These are phyloP conservation scores for Amphibolis antarctica DNA, from an alignment of 106 monocot genomes.

Conservation along the genomic window DNA sequence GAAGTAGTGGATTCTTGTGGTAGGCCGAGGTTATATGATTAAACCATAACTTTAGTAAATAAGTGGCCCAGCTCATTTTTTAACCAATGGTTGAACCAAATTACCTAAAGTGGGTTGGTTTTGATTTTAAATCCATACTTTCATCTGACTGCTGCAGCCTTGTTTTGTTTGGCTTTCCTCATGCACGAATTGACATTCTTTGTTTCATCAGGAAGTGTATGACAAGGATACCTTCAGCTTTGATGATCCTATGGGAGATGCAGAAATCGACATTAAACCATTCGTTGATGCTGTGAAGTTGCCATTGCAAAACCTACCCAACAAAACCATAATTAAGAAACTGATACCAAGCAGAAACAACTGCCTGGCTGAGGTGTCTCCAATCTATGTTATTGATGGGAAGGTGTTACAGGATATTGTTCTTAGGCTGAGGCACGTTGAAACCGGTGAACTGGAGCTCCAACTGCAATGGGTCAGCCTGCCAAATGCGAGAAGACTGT, in stretches of 20 bases:
- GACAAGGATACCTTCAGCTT: slow-evolving; percentile 39
- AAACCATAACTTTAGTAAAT: too few relatives aligned
- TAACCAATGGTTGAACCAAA: too few relatives aligned
- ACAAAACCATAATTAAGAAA: slow-evolving; percentile 10
- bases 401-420: slow-evolving; percentile 13
- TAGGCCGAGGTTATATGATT: too few relatives aligned
- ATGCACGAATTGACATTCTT: too few relatives aligned
- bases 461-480: slow-evolving; percentile 21
- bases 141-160: too few relatives aligned
- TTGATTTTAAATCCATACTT: too few relatives aligned
- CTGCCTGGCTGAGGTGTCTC: slow-evolving; percentile 19
- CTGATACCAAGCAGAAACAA: slow-evolving; percentile 18
- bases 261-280: slow-evolving; percentile 20
- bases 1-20: too few relatives aligned
- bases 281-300: slow-evolving; percentile 23
- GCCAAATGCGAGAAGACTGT: not conserved
- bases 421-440: slow-evolving; percentile 16
- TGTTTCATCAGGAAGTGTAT: slow-evolving; percentile 13
- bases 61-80: too few relatives aligned
- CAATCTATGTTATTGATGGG: slow-evolving; percentile 12
- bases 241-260: slow-evolving; percentile 36
- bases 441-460: slow-evolving; percentile 17
- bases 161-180: too few relatives aligned
- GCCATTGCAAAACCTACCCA: not conserved
- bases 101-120: too few relatives aligned